Evolutionary conservation across 2,329 filamentous ascomycete genomes (phyloP), one percentile per base, ranked within the genome.

Genomic region (Talaromyces albobiverticillius): DNA sequence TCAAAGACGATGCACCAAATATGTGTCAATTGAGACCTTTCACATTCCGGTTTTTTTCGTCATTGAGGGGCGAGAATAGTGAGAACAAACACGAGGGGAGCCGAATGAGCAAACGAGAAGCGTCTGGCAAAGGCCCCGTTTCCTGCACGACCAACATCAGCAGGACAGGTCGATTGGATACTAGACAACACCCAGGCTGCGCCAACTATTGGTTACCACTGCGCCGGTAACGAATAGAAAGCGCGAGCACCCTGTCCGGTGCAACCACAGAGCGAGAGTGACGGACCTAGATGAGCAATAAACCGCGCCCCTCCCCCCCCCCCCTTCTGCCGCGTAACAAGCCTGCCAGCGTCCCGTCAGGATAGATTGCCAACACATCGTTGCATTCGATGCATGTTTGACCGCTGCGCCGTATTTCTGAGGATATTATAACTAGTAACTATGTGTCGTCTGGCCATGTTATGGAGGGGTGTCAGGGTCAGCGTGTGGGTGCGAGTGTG

Each of bases 361-460:
- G 46, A 45, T 31, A 63, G 54, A 45, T 55, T 61, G 62, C 61
- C 63, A 65, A 60, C 63, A 58, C 61, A 65, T 64, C 60, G 58
- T 55, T 63, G 58, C 56, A 61, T 57, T 40, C 40, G 23, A 46
- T 31, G 43, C 43, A 46, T 46, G 43, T 31, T n/a, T 42, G 45
- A 18, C 34, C 18, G 43, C 51, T 41, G 45, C 26, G 36, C 25
- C 43, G 25, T 40, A 48, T 25, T 29, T 46, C 26, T 25, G 20
- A 31, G 26, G 20, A 26, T 36, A 43, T 36, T 31, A 31, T 31
- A 46, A 46, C 43, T 46, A n/a, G n/a, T n/a, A n/a, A n/a, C n/a
- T n/a, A n/a, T n/a, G n/a, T n/a, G n/a, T n/a, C n/a, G n/a, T n/a
- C n/a, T n/a, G n/a, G n/a, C 22, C 26, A 29, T 29, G 41, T 18